phyloP scores from a whole-genome alignment of 2,329 filamentous ascomycete genomes.

The Neurospora sp. region DNA sequence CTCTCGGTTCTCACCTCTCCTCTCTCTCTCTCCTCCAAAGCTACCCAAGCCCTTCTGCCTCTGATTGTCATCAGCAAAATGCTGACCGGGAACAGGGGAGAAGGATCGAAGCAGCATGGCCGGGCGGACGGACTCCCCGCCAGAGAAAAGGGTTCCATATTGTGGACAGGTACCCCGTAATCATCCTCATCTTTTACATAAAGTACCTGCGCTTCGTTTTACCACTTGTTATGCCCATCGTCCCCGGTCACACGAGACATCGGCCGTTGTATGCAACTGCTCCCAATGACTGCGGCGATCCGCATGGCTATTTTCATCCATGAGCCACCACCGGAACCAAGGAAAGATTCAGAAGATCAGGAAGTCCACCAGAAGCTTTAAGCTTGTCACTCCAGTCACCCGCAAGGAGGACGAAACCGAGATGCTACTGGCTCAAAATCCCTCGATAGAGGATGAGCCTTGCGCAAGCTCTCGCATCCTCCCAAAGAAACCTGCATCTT shows the following conservation, averaged over 20 bases:
- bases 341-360: background rate
- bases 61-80: background rate
- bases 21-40: background rate
- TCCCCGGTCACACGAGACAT: background rate
- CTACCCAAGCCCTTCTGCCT: background rate
- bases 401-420: background rate
- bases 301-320: background rate
- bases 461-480: background rate
- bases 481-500: background rate
- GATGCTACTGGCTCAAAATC: background rate
- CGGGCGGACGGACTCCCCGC: background rate
- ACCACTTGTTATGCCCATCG: background rate
- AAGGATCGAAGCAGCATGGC: background rate
- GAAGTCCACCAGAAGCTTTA: background rate
- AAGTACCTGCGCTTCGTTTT: background rate
- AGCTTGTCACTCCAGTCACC: background rate
- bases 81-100: background rate
- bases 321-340: background rate
- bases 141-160: background rate
- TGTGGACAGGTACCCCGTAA: background rate
- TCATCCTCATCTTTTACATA: too few species aligned
- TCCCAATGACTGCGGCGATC: background rate
- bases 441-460: background rate
- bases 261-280: background rate
- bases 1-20: background rate